Base-by-base conservation (phyloP, 371 early-diverging fungal species). In the Sporodiniella umbellata region DNA sequence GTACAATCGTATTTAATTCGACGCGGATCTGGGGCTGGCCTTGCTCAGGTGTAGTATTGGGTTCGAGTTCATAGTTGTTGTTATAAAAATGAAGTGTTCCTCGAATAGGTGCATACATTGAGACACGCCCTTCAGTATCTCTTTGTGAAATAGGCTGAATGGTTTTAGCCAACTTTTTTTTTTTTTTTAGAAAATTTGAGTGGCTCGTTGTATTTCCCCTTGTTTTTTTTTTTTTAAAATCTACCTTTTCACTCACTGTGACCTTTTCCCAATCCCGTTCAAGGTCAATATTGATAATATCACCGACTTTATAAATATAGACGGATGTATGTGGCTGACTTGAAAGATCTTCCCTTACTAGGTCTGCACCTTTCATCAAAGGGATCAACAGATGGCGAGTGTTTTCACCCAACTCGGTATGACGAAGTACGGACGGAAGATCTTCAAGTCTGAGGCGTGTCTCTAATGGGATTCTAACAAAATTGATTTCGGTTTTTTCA, bases 231-330 rank as follows among this genome's bases (percentile, higher is more conserved):
- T 8, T 31, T 31, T 28, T 28, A 28, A 28, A 28, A 33, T 12
- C 39, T 65, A 66, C 70, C 63, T 64, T 64, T 59, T 67, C 68
- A 14, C 62, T 57, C 14, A 70, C 56, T 10, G 64, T 49, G 4
- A 70, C 49, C 12, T 31, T 50, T 47, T 66, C 71, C 71, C 68
- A 66, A 45, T 60, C 51, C 40, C 61, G 51, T 22, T 62, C 48
- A 11, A 70, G 19, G 19, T 62, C 64, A 47, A 70, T 55, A 19
- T 30, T 31, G 3, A 70, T 39, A 2, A 67, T 50, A 5, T 69
- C 62, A 15, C 71, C 71, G 12, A 51, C 44, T 21, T 54, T 42
- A 31, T 64, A 63, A 7, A 61, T 46, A 23, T 61, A 51, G 14
- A 60, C 47, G 10, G 56, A 18, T 4, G 51, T 53, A 18, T 46